Conservation (phyloP, 768 basidiomycete species). For the Lactarius quietus region DNA sequence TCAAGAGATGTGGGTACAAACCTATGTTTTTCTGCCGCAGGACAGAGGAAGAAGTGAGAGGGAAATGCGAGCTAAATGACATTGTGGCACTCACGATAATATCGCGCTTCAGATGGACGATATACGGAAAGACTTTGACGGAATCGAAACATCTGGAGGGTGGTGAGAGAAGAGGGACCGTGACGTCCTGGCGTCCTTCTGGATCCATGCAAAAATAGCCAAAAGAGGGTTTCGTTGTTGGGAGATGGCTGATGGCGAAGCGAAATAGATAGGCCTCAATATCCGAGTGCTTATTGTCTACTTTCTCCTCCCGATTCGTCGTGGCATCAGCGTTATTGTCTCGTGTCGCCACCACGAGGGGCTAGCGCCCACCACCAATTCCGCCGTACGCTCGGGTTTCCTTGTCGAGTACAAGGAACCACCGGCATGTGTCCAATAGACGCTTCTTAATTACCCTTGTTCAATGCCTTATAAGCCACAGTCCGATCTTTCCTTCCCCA, state of each 20-base stretch:
- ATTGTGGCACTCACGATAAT: slow-evolving; percentile 50
- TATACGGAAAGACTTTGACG: slow-evolving; percentile 78
- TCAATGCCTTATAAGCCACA: slow-evolving; percentile 21
- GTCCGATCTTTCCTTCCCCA: slow-evolving; percentile 1
- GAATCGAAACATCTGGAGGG: slow-evolving; percentile 55
- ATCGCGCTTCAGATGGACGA: slow-evolving; percentile 67
- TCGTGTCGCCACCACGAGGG: slow-evolving; percentile 5
- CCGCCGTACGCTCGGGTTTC: slow-evolving; percentile 12
- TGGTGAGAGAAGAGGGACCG: slow-evolving; percentile 51
- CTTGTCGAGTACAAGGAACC: slow-evolving; percentile 20
- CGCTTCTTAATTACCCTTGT: slow-evolving; percentile 9
- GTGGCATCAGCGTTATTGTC: slow-evolving; percentile 12
- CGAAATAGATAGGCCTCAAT: too few species aligned
- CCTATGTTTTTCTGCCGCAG: slow-evolving; percentile 32
- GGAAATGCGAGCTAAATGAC: slow-evolving; percentile 1
- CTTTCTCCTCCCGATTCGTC: background rate
- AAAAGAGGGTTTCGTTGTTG: slow-evolving; percentile 1
- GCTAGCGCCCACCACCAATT: slow-evolving; percentile 9
- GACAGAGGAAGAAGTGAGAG: background rate
- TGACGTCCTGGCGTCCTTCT: slow-evolving; percentile 31
- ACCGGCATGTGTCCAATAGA: background rate
- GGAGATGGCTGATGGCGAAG: background rate
- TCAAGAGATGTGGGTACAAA: slow-evolving; percentile 11
- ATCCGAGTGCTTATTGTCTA: background rate
- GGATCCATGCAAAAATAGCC: slow-evolving; percentile 35